Base-by-base conservation (phyloP, 1,284 basidiomycete genomes). In the Marasmius tenuissimus region DNA sequence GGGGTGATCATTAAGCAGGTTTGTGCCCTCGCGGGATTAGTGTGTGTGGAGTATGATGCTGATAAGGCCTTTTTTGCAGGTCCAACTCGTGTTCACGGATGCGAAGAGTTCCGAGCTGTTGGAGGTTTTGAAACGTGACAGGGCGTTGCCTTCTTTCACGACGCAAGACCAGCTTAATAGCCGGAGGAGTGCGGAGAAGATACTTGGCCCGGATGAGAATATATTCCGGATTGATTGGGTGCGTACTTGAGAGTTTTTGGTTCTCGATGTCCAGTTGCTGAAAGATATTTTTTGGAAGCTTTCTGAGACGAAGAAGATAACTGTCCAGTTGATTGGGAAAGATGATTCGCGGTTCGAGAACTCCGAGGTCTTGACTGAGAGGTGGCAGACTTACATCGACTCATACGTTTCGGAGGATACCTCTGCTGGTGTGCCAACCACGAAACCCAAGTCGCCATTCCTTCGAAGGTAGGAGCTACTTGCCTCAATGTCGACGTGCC, bases 141-240 rank as follows among this genome's bases (percentile, higher is more conserved):
- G 94, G 45, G 83, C 86, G 18, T 76, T 87, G 27, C 75, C 80
- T 4, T 76, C 73, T 2, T 85, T 86, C 5, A 91, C 90, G 0
- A 89, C 88, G 1, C 88, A 95, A 64, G 94, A 96, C 68, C 89
- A 94, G 70, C 93, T 93, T 65, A 94, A 92, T 55, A 89, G 89
- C 66, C 84, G 96, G 51, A 87, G 91, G 71, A 87, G 87, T 58
- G 92, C 91, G 0, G 96, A 98, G 72, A 89, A 86, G 55, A 84
- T 94, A 7, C 76, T 97, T 49, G 93, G 92, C 1, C 84, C 89
- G 0, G 96, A 98, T 60, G 97, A 98, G 74, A 95, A 93, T 72
- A 78, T 98, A 16, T 98, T 93, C 81, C 85, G 94, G 20, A 86
- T 98, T 52, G 95, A 96, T 76, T 97, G 94, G 91, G 93, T 95